These are phyloP conservation scores for Tetrastigma voinierianum DNA, from an alignment of 164 flowering plant genomes.

Conservation along the genomic window DNA sequence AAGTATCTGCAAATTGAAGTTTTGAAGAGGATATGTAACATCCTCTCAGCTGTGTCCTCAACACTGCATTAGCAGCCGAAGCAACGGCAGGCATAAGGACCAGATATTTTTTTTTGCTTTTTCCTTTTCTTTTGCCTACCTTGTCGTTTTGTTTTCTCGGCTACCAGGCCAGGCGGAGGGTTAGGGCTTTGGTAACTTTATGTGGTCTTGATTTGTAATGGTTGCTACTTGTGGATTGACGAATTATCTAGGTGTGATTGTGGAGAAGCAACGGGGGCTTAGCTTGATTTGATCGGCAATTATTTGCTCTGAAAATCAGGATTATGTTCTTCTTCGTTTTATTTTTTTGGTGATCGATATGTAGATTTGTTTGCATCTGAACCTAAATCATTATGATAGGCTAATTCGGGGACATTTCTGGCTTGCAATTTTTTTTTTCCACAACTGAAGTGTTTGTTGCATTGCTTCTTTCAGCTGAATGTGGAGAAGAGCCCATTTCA, in stretches of 20 bases:
- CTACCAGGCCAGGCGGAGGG: no score
- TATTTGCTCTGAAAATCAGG: not conserved
- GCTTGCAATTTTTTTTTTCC: constrained; percentile 4
- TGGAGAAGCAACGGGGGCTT: not conserved
- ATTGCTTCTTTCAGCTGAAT: constrained; percentile 66
- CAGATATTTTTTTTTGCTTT: not conserved
- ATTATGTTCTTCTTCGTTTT: not conserved
- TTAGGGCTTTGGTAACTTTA: not conserved
- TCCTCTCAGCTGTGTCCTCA: no score
- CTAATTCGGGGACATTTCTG: not conserved
- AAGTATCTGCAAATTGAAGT: no score
- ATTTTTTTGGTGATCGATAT: not conserved
- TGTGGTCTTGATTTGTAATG: not conserved
- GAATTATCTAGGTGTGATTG: not conserved
- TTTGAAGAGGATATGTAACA: no score
- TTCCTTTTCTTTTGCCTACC: no score
- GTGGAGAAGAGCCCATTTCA: constrained; percentile 95
- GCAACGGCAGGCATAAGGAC: not conserved
- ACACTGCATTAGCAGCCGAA: no score
- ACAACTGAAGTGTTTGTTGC: constrained; percentile 7
- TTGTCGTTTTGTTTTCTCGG: no score
- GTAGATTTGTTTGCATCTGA: not conserved
- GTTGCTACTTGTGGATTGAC: not conserved
- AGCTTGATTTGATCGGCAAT: not conserved
- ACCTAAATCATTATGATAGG: not conserved